phyloP scores from a whole-genome alignment of 2,329 filamentous ascomycete species.

The Tolypocladium endophyticum region DNA sequence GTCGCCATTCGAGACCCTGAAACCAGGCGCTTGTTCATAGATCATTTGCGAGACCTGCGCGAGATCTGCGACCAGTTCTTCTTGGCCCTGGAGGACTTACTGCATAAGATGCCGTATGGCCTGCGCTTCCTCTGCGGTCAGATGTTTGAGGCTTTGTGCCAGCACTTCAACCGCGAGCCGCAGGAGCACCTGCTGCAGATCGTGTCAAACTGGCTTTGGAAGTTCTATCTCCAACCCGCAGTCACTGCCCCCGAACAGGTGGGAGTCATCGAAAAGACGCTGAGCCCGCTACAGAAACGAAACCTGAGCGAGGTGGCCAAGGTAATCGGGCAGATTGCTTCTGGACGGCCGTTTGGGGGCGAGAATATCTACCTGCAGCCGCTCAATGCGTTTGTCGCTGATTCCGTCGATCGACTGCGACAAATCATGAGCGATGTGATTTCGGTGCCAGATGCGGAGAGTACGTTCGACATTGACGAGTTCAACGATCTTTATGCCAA shows the following conservation, averaged over 20 bases:
- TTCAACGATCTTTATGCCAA: slow-evolving; percentile 97
- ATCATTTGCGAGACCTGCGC: slow-evolving; percentile 84
- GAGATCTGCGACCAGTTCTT: slow-evolving; percentile 94
- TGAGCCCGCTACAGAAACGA: slow-evolving; percentile 85
- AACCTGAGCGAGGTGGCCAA: slow-evolving; percentile 87
- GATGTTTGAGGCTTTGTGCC: slow-evolving; percentile 67
- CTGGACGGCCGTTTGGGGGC: slow-evolving; percentile 81
- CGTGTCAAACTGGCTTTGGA: slow-evolving; percentile 88
- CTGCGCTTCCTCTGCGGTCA: slow-evolving; percentile 81
- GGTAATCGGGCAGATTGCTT: slow-evolving; percentile 78
- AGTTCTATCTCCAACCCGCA: slow-evolving; percentile 83
- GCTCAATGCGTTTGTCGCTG: slow-evolving; percentile 79
- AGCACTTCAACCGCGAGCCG: slow-evolving; percentile 71
- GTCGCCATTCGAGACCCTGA: slow-evolving; percentile 93
- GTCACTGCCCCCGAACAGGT: slow-evolving; percentile 84
- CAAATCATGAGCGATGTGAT: slow-evolving; percentile 71
- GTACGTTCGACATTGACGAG: slow-evolving; percentile 95
- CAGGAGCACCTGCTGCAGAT: slow-evolving; percentile 70
- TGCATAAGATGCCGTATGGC: slow-evolving; percentile 87
- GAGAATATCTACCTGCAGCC: slow-evolving; percentile 95
- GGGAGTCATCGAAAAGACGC: slow-evolving; percentile 79
- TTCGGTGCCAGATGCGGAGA: slow-evolving; percentile 74
- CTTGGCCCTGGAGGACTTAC: slow-evolving; percentile 64
- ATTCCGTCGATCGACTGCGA: slow-evolving; percentile 70
- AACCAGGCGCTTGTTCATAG: slow-evolving; percentile 84